Base-by-base conservation (phyloP, 805 yeast species). In the Kodamaea hsintzibuensis region DNA sequence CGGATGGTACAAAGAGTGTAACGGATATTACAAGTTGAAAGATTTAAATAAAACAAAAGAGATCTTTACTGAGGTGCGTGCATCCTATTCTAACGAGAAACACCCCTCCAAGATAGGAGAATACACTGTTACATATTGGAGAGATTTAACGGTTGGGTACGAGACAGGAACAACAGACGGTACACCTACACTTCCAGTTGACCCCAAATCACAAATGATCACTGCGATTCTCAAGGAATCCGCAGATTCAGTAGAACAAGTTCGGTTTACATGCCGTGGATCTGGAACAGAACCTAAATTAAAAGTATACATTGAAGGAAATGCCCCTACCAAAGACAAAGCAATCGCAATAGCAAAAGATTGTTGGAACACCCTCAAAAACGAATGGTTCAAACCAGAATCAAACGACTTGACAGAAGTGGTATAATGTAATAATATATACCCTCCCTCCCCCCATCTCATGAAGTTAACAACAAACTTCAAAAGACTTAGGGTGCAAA, bases 241-340 rank as follows among this genome's bases (percentile, higher is more conserved):
- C 1, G 44, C 50, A 5, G 57, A 51, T 9, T n/a, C 37, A 6
- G 55, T 37, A 9, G 81, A 76, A 42, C 59, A 58, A 17, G 84
- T 90, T 1, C 72, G 96, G 37, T 85, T 92, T 64, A 92, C 98
- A 0, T 84, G 89, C 49, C 79, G 99, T 51, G 98, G 98, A 0
- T 90, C 97, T 2, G 99, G 99, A 9, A 93, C 99, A 0, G 99
- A 93, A 68, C 98, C 98, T 2, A 93, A 93, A 67, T 75, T 93
- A 58, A 93, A 93, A 68, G 89, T 93, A 0, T 93, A 93, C 70
- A 85, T 93, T 35, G 99, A 93, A 65, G 95, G 96, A 0, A 69
- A 70, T 42, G 79, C 90, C 0, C 49, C 57, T 0, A 40, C 40
- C 27, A 67, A 73, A 7, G 88, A 80, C 44, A 63, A 55, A 0